These are phyloP conservation scores for Naganishia cerealis DNA, from an alignment of 1,284 basidiomycete genomes.

Conservation along the genomic window DNA sequence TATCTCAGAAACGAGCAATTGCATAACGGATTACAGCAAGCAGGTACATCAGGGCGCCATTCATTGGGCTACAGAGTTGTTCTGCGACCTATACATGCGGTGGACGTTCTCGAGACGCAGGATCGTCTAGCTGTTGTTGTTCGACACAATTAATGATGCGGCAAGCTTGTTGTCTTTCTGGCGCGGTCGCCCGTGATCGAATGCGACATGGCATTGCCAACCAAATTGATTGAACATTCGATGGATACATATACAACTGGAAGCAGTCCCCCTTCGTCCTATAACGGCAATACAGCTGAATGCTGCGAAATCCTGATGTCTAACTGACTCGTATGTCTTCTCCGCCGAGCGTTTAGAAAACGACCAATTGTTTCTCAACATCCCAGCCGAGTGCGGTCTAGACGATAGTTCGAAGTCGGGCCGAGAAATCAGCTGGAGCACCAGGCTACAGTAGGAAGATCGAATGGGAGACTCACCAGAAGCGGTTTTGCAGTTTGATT, in stretches of 20 bases:
- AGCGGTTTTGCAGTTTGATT: conserved; percentile 43
- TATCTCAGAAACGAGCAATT: too few species aligned
- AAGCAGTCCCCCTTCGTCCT: not conserved
- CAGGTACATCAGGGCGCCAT: too few species aligned
- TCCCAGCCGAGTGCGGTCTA: conserved; percentile 33
- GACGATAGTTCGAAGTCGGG: not conserved
- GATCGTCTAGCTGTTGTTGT: too few species aligned
- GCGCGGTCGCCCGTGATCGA: too few species aligned
- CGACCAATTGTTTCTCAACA: conserved; percentile 32
- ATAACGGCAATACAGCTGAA: not conserved
- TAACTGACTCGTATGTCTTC: not conserved
- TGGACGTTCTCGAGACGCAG: too few species aligned
- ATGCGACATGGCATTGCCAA: too few species aligned
- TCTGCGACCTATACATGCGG: too few species aligned
- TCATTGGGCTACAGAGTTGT: too few species aligned
- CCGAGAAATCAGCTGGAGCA: not conserved
- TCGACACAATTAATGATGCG: too few species aligned
- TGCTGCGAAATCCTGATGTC: too few species aligned
- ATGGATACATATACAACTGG: conserved; percentile 8
- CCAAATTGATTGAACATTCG: not conserved
- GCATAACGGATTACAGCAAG: too few species aligned
- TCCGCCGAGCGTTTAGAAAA: conserved; percentile 14
- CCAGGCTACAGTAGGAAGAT: not conserved
- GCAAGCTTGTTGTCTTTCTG: too few species aligned
- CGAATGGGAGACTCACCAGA: conserved; percentile 28